Base-by-base conservation (phyloP, 768 basidiomycete genomes). In the Leccinum barrowsii region DNA sequence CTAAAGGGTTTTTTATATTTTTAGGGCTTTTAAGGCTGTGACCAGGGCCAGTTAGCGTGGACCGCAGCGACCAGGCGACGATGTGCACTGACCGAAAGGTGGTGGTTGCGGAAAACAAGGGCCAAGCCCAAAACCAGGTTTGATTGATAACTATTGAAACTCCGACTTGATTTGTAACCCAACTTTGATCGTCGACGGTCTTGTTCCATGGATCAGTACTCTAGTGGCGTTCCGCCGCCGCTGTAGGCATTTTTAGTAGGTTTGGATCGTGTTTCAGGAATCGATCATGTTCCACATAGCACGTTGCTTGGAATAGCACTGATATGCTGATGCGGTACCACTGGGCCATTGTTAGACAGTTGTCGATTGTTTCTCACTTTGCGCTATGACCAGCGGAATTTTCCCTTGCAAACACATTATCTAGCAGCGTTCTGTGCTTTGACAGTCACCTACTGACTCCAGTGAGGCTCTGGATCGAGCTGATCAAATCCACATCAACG, bases 1-100 rank as follows among this genome's bases (percentile, higher is more conserved):
- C 78, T 81, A 76, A 77, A 70, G 78, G 77, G 80, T 77, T 44
- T 84, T 88, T 87, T 86, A 81, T 77, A 69, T 78, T 76, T 73
- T 73, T 70, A 68, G 75, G 77, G 76, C 76, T 85, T 87, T 86
- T 84, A 81, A 76, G 77, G 60, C 80, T 83, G 77, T 57, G 54
- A 60, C 63, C 65, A 59, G 50, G 63, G 59, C 34, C 32, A 32
- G 61, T 69, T 34, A 70, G 61, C 57, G 22, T 55, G 24, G 57
- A 15, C 53, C 57, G 51, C 48, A 57, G 52, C 56, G 46, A 57
- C 59, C 60, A 47, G 1, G 54, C 53, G 56, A 50, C 55, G 70
- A 55, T 63, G 42, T 19, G 67, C 58, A 71, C 77, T 73, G 66
- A 83, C 83, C 84, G 78, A 80, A 81, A 73, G 84, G 83, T 85